Percentiles rank a stretch among this genome's conserved stretches.
Evolutionary conservation across 768 basidiomycete species (phyloP).

Genomic region (Coprinopsis sp.): DNA sequence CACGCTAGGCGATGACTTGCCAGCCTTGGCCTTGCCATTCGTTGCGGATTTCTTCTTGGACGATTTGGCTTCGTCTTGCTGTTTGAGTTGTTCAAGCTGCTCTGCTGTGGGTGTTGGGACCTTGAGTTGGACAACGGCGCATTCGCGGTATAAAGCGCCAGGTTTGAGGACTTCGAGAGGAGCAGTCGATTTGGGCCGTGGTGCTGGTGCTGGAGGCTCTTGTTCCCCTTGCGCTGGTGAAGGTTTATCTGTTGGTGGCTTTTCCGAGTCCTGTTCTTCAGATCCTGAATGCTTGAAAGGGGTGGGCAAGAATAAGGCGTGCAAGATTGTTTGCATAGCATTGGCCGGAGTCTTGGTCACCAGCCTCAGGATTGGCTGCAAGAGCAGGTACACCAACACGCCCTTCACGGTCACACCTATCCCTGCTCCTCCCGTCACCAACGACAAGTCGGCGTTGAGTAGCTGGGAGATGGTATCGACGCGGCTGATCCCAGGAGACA

Average conservation of each 20-base stretch:
- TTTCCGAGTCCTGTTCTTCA: conserved; percentile 7
- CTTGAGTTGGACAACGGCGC: conserved; percentile 49
- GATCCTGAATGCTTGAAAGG: conserved; percentile 56
- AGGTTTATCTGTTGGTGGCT: conserved; percentile 4
- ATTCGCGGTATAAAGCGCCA: conserved; percentile 74
- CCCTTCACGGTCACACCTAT: background rate
- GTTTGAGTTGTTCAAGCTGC: conserved; percentile 11
- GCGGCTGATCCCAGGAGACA: conserved; percentile 74
- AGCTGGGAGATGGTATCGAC: conserved; percentile 60
- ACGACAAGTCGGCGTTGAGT: conserved; percentile 42
- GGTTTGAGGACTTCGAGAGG: conserved; percentile 64
- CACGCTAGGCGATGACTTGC: conserved; percentile 25
- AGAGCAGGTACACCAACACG: conserved; percentile 31
- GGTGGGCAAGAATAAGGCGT: conserved; percentile 77
- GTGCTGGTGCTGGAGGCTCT: conserved; percentile 6
- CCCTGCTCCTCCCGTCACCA: conserved; percentile 19
- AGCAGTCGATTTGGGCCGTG: conserved; percentile 13
- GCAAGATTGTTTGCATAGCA: conserved; percentile 73
- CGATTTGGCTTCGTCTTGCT: conserved; percentile 14
- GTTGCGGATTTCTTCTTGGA: conserved; percentile 21
- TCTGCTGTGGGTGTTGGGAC: conserved; percentile 23
- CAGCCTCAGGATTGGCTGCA: conserved; percentile 64
- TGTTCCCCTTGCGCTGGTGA: conserved; percentile 2
- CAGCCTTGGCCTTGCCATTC: conserved; percentile 24
- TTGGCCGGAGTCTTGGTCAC: conserved; percentile 63